Base-by-base conservation (phyloP, 768 basidiomycete species). In the Cubamyces sp. region DNA sequence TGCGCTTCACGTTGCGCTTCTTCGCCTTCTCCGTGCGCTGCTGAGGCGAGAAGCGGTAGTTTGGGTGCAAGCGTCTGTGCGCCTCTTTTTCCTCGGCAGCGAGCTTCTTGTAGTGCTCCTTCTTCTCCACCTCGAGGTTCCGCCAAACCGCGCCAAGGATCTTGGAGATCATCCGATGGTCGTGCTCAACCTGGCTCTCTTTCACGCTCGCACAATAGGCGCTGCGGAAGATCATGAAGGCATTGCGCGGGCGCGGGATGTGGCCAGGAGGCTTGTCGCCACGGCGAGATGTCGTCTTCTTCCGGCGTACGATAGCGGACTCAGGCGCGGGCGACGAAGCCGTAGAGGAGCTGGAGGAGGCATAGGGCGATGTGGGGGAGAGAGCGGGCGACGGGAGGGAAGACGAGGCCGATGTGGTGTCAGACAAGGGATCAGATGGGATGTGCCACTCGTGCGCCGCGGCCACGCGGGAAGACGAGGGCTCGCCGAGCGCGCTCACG, bases 141-240 rank as follows among this genome's bases (percentile, higher is more conserved):
- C 79, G 81, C 93, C 93, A 95, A 42, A 88, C 84, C 54, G 86
- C 84, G 0, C 84, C 87, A 0, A 90, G 88, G 52, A 89, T 82
- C 68, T 88, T 87, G 18, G 87, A 91, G 48, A 94, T 80, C 0
- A 82, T 79, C 68, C 84, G 83, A 57, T 83, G 52, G 41, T 74
- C 73, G 7, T 54, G 51, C 54, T 64, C 61, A 28, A 61, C 49
- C 7, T 69, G 56, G 37, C 76, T 75, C 28, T 77, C 74, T 46
- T 77, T 75, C 21, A 75, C 72, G 71, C 70, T 67, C 82, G 77
- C 59, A 73, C 78, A 61, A 79, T 81, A 87, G 54, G 85, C 81
- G 68, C 86, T 87, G 26, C 88, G 85, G 75, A 88, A 90, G 55
- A 90, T 81, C 70, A 90, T 87, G 74, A 90, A 90, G 48, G 85